Evolutionary conservation across 2,329 filamentous ascomycete genomes (phyloP).

Genomic region (Monosporascus sp.): DNA sequence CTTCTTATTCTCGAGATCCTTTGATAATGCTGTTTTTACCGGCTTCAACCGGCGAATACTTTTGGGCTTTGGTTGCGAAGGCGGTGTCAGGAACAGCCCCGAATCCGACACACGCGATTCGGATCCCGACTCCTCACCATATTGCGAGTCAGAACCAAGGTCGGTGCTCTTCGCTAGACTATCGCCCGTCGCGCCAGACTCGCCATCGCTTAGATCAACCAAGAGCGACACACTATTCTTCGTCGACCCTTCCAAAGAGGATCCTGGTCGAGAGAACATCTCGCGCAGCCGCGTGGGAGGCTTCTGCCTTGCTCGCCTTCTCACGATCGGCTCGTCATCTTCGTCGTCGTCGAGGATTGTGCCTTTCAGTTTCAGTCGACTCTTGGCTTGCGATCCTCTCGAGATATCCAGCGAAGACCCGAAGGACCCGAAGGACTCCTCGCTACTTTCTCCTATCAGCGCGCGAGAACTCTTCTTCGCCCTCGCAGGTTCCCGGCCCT

Average conservation of each 20-base stretch:
- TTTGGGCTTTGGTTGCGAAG: conserved; percentile 14
- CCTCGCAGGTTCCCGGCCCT: conserved; percentile 1
- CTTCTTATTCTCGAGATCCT: conserved; percentile 9
- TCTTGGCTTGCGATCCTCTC: not conserved
- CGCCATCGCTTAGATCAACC: conserved; percentile 8
- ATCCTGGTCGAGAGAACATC: not conserved
- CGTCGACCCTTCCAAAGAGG: not conserved
- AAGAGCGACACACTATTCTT: not conserved
- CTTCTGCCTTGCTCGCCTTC: not conserved
- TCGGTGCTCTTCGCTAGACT: conserved; percentile 9
- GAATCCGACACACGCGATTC: conserved; percentile 15
- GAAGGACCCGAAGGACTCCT: conserved; percentile 3
- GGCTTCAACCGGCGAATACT: conserved; percentile 10
- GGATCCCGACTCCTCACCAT: conserved; percentile 10
- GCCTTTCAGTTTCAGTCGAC: conserved; percentile 1
- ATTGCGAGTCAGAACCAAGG: conserved; percentile 19
- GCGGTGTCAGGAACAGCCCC: conserved; percentile 11
- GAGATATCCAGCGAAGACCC: not conserved
- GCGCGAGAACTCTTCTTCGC: conserved; percentile 6
- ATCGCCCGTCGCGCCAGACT: conserved; percentile 4
- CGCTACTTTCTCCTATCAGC: conserved; percentile 4
- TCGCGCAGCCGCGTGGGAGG: not conserved
- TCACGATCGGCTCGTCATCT: not conserved
- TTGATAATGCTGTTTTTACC: conserved; percentile 14
- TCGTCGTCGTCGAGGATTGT: conserved; percentile 1